phyloP scores from a whole-genome alignment of 441 rosid species.

The Corymbia calophylla region DNA sequence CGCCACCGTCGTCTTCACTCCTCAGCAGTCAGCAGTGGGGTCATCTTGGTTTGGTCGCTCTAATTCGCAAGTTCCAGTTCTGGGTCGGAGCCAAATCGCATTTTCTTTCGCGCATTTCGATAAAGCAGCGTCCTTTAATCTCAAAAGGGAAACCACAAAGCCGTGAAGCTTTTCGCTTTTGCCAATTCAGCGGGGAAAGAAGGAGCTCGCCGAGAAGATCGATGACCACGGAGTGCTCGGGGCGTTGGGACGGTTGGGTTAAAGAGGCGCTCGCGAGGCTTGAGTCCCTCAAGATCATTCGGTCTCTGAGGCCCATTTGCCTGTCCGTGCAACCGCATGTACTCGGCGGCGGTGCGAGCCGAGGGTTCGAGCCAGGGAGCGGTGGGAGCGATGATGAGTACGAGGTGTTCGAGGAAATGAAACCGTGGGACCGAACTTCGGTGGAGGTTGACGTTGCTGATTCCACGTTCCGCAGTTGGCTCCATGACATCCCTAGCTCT shows the following conservation, averaged over 20 bases:
- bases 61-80: neutral
- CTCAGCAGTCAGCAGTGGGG: neutral
- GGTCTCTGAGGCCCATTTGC: slow-evolving; percentile 73
- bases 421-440: slow-evolving; percentile 68
- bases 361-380: neutral
- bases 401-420: slow-evolving; percentile 67
- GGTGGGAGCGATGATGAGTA: slow-evolving; percentile 18
- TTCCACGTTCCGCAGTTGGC: slow-evolving; percentile 61
- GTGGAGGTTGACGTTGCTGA: slow-evolving; percentile 60
- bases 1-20: neutral
- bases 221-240: neutral
- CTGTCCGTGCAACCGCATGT: slow-evolving; percentile 15
- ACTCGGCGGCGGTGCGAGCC: neutral
- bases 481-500: slow-evolving; percentile 66
- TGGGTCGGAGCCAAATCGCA: neutral
- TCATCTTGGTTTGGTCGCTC: neutral
- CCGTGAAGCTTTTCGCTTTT: neutral
- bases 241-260: slow-evolving; percentile 63
- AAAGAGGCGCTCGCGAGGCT: slow-evolving; percentile 66
- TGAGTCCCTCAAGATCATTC: slow-evolving; percentile 50
- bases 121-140: neutral
- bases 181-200: neutral
- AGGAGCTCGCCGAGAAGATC: neutral
- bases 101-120: neutral
- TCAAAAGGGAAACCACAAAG: neutral